Evolutionary conservation across 176 grass and related monocot genomes (phyloP), one percentile per base, ranked within the genome.

Genomic region (Zoysia pacifica): DNA sequence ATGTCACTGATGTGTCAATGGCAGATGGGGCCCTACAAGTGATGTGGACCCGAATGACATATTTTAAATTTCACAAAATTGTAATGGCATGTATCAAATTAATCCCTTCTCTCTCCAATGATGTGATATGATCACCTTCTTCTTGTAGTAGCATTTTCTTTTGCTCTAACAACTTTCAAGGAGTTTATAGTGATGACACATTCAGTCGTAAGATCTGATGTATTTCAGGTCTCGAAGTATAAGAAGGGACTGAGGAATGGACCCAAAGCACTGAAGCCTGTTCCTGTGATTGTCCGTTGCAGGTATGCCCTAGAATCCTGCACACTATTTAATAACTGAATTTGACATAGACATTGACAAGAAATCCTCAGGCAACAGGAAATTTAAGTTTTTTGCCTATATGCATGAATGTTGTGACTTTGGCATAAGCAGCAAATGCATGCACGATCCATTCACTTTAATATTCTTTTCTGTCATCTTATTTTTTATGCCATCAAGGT

Each of bases 271-370:
- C 71, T 99, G 52, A 99, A 95, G 86, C 92, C 90, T 79, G 88
- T 95, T 72, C 96, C 96, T 16, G 92, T 99, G 48, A 99, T 99
- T 79, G 79, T 95, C 28, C 90, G 96, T 48, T 99, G 96, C 96
- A 90, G 83, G 96, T 98, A 94, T 45, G 10, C 54, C 72, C 18
- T 13, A 44, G 2, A 74, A 59, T 28, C 28, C 20, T 61, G 7
- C 19, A 59, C 28, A 28, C 28, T 28, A 28, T 28, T 28, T 28
- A 28, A 28, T 28, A 28, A 28, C 28, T 28, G 28, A 28, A 28
- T 28, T 28, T 28, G 28, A 28, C 28, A 28, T 28, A 28, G 28
- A 28, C 28, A 28, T 28, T 28, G 28, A 28, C 28, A 28, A 28
- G 28, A 28, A 28, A 28, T 28, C 28, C 28, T 28, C 28, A 28